Conservation (phyloP, 1,284 basidiomycete genomes). For the Omphalotus olearius region DNA sequence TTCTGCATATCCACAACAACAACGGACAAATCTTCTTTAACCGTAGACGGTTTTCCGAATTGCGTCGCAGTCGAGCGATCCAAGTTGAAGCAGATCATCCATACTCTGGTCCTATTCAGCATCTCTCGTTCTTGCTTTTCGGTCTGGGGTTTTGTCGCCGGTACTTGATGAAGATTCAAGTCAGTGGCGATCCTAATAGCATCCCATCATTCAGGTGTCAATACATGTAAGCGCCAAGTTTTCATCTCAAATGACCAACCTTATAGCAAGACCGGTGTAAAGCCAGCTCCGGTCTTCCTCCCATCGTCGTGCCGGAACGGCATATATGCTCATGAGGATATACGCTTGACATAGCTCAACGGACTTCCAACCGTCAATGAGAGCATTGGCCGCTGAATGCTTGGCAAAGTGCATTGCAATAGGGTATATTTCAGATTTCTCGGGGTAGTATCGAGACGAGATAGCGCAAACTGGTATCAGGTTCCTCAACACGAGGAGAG, state of each 20-base stretch:
- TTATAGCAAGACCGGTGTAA: slow-evolving; percentile 76
- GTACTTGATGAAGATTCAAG: slow-evolving; percentile 74
- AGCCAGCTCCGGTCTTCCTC: slow-evolving; percentile 82
- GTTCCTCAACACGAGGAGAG: slow-evolving; percentile 6
- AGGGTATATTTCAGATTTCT: slow-evolving; percentile 76
- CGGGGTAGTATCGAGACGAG: slow-evolving; percentile 68
- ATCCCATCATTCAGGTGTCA: slow-evolving; percentile 19
- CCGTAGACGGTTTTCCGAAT: slow-evolving; percentile 82
- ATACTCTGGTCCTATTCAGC: slow-evolving; percentile 75
- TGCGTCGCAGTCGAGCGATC: slow-evolving; percentile 83
- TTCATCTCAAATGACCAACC: slow-evolving; percentile 33
- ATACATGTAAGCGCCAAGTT: background rate
- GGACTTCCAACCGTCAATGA: slow-evolving; percentile 80
- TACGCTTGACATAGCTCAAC: slow-evolving; percentile 77
- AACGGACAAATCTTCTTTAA: slow-evolving; percentile 78
- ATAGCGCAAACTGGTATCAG: slow-evolving; percentile 63
- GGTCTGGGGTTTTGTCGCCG: slow-evolving; percentile 50
- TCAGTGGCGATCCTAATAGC: slow-evolving; percentile 76
- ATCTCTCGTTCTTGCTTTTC: slow-evolving; percentile 77
- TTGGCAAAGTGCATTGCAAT: slow-evolving; percentile 87
- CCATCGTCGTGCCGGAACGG: slow-evolving; percentile 75
- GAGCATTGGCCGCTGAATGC: slow-evolving; percentile 71
- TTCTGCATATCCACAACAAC: slow-evolving; percentile 1
- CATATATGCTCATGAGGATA: slow-evolving; percentile 75
- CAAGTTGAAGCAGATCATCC: slow-evolving; percentile 85